Base-by-base conservation (phyloP, 371 early-diverging fungal genomes). In the Mucor indicus region DNA sequence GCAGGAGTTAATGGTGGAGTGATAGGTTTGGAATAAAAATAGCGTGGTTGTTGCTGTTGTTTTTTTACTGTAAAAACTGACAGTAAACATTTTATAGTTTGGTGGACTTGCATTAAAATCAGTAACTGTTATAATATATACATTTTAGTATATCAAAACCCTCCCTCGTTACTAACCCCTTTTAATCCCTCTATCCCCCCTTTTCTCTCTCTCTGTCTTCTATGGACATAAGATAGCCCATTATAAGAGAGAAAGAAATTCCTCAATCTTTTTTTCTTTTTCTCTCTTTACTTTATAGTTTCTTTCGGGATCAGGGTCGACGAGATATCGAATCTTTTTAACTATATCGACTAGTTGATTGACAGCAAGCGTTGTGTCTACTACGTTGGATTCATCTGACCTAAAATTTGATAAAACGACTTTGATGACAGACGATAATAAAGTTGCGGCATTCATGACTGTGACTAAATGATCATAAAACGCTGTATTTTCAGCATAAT, bases 391-490 rank as follows among this genome's bases (percentile, higher is more conserved):
- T 29, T 50, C 44, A 23, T 43, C 23, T 11, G 11, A 29, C 13
- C 47, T 41, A 29, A 40, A 41, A 10, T 47, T 48, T 0, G 48
- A 41, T 9, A 54, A 13, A 10, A 54, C 30, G 2, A 31, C 37
- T 30, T 31, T 36, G 22, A 37, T 38, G 6, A 54, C 40, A 11
- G 55, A 54, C 17, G 42, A 35, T 23, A 48, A 20, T 10, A 54
- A 11, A 2, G 37, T 43, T 7, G 48, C 29, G 16, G 55, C 55
- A 30, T 48, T 54, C 7, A 54, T 24, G 25, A 54, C 38, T 7
- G 55, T 48, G 12, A 31, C 31, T 21, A 54, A 20, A 31, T 54
- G 51, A 9, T 50, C 43, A 9, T 27, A 15, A 21, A 16, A 29
- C 8, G 22, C 16, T 4, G 25, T 9, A 11, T 48, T 36, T 29